Evolutionary conservation across 2,329 filamentous ascomycete genomes (phyloP).

Genomic region (Lachnellula arida): DNA sequence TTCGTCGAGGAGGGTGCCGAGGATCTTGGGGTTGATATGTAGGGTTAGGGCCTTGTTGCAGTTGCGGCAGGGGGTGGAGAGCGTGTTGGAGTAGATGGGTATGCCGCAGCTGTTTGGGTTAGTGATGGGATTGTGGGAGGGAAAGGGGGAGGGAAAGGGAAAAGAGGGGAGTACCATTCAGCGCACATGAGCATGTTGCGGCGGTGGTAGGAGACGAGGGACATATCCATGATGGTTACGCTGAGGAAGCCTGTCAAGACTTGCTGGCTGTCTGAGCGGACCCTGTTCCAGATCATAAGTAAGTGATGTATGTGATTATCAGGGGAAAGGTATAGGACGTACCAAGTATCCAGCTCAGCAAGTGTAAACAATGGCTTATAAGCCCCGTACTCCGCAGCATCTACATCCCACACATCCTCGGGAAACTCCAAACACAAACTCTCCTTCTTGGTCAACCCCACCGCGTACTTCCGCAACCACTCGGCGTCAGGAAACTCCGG

Average conservation of each 20-base stretch:
- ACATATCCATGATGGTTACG: slow-evolving; percentile 28
- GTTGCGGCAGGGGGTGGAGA: slow-evolving; percentile 35
- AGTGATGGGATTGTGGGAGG: slow-evolving; percentile 6
- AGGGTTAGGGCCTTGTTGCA: slow-evolving; percentile 33
- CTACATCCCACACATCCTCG: slow-evolving; percentile 35
- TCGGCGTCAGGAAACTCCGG: slow-evolving; percentile 48
- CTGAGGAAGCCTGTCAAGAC: slow-evolving; percentile 39
- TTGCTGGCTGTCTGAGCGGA: slow-evolving; percentile 29
- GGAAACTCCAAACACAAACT: slow-evolving; percentile 47
- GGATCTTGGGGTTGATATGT: slow-evolving; percentile 37
- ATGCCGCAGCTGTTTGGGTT: slow-evolving; percentile 43
- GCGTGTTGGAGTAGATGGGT: slow-evolving; percentile 48
- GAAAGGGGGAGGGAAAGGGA: neutral
- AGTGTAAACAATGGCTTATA: slow-evolving; percentile 37
- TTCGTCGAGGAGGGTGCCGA: slow-evolving; percentile 46
- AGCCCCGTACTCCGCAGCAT: slow-evolving; percentile 32
- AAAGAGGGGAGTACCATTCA: slow-evolving; percentile 35
- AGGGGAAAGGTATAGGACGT: neutral
- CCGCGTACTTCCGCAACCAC: slow-evolving; percentile 48
- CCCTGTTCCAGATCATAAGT: slow-evolving; percentile 17
- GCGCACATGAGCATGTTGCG: slow-evolving; percentile 36
- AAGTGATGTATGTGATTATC: neutral
- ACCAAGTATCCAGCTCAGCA: slow-evolving; percentile 40
- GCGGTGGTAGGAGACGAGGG: slow-evolving; percentile 22
- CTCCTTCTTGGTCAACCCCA: slow-evolving; percentile 43